These are phyloP conservation scores for Amauroascus niger DNA, from an alignment of 2,329 filamentous ascomycete species.

Conservation along the genomic window DNA sequence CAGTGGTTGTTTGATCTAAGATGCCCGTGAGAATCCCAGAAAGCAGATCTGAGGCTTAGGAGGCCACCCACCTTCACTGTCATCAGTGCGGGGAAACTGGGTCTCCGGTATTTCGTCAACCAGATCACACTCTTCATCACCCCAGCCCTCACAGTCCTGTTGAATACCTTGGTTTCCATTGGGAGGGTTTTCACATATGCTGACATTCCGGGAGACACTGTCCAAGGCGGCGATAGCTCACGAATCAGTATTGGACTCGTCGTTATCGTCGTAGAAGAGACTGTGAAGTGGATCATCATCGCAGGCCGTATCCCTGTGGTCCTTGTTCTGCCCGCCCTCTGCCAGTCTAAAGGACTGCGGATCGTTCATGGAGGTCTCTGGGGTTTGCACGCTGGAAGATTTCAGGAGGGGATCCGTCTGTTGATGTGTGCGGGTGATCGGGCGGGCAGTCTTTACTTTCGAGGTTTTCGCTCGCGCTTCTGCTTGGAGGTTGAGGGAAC, in stretches of 20 bases:
- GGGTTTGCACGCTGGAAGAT: background rate
- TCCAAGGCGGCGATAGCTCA: background rate
- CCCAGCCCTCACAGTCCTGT: constrained; percentile 1
- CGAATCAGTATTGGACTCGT: constrained; percentile 1
- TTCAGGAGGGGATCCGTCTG: background rate
- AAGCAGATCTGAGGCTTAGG: constrained; percentile 3
- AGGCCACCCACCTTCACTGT: constrained; percentile 1
- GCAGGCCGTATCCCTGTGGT: constrained; percentile 2
- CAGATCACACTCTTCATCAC: constrained; percentile 1
- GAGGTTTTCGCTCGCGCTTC: constrained; percentile 2
- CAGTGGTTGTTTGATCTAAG: constrained; percentile 1
- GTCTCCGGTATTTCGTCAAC: constrained; percentile 8
- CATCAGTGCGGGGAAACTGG: constrained; percentile 1
- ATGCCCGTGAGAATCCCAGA: constrained; percentile 2
- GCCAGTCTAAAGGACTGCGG: background rate
- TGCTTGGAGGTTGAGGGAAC: background rate
- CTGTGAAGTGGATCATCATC: constrained; percentile 3
- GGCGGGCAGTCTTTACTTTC: background rate
- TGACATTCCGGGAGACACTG: background rate
- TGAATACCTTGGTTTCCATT: background rate
- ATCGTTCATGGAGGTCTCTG: constrained; percentile 3
- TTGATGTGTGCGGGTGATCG: constrained; percentile 1
- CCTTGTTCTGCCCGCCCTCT: constrained; percentile 1
- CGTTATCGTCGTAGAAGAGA: constrained; percentile 2
- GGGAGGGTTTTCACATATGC: no score